Evolutionary conservation across 73 alveolate species (phyloP).

Genomic region (Breviolum minutum): DNA sequence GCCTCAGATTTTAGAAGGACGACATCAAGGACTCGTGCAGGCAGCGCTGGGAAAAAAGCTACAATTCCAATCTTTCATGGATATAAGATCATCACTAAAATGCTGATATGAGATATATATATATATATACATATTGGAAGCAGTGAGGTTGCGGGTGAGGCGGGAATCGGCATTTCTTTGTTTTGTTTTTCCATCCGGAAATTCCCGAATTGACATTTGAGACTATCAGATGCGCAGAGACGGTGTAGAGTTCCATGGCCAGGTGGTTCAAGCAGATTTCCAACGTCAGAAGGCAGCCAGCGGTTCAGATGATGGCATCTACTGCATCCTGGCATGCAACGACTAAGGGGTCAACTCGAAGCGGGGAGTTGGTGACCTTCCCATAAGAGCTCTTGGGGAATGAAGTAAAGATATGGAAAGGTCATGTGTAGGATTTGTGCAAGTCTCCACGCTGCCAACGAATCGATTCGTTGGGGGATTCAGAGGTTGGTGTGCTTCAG

Average conservation of each 20-base stretch:
- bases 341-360: background rate
- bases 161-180: background rate
- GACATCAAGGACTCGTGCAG: constrained; percentile 75
- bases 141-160: background rate
- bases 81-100: too few relatives aligned
- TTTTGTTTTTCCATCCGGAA: background rate
- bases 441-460: too few relatives aligned
- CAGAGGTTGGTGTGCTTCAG: too few relatives aligned
- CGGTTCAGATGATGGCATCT: constrained; percentile 82
- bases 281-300: constrained; percentile 35
- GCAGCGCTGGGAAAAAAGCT: background rate
- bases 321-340: constrained; percentile 26
- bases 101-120: too few relatives aligned
- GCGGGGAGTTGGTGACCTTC: background rate
- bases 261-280: constrained; percentile 78
- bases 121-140: too few relatives aligned
- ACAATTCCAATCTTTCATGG: background rate
- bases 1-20: constrained; percentile 41
- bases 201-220: background rate
- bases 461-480: too few relatives aligned
- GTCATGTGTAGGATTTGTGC: too few relatives aligned
- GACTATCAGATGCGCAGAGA: background rate
- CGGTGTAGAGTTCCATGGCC: background rate
- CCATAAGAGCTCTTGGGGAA: too few relatives aligned
- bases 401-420: too few relatives aligned